Evolutionary conservation across 805 yeast species (phyloP).

Genomic region (Yarrowia osloensis): DNA sequence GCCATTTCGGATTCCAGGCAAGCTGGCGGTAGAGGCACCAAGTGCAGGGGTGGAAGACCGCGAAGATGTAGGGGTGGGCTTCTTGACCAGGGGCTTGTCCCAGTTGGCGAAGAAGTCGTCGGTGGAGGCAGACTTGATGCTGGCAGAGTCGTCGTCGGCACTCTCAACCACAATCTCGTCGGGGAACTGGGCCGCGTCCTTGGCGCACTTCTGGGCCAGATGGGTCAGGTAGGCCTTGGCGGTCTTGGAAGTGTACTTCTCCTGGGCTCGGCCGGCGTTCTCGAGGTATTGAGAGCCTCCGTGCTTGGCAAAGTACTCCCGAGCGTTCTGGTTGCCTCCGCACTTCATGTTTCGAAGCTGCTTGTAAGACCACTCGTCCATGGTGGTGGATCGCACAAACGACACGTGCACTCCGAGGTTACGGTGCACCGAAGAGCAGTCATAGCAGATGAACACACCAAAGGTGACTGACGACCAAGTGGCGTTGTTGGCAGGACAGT

Average conservation of each 20-base stretch:
- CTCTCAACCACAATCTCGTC: slow-evolving; percentile 66
- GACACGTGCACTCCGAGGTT: slow-evolving; percentile 95
- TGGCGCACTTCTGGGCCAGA: slow-evolving; percentile 63
- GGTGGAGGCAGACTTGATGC: slow-evolving; percentile 39
- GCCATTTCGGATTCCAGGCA: slow-evolving; percentile 31
- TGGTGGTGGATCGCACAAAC: slow-evolving; percentile 86
- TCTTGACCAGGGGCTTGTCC: slow-evolving; percentile 68
- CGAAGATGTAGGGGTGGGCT: slow-evolving; percentile 49
- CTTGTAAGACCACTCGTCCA: slow-evolving; percentile 92
- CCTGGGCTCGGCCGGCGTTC: slow-evolving; percentile 60
- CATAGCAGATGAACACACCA: slow-evolving; percentile 88
- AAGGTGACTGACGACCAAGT: slow-evolving; percentile 98
- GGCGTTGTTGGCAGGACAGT: slow-evolving; percentile 90
- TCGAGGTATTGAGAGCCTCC: slow-evolving; percentile 77
- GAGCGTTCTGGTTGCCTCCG: slow-evolving; percentile 89
- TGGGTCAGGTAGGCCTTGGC: slow-evolving; percentile 84
- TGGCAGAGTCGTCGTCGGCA: slow-evolving; percentile 38
- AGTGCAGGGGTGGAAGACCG: slow-evolving; percentile 42
- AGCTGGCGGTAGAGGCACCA: slow-evolving; percentile 31
- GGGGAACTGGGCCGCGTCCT: slow-evolving; percentile 73
- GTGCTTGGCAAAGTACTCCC: slow-evolving; percentile 77
- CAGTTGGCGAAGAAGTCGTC: slow-evolving; percentile 92
- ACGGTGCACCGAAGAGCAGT: slow-evolving; percentile 94
- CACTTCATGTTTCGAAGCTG: slow-evolving; percentile 89
- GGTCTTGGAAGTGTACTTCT: slow-evolving; percentile 76